These are phyloP conservation scores for Aspergillus sp. DNA, from an alignment of 2,329 filamentous ascomycete genomes.

Conservation along the genomic window DNA sequence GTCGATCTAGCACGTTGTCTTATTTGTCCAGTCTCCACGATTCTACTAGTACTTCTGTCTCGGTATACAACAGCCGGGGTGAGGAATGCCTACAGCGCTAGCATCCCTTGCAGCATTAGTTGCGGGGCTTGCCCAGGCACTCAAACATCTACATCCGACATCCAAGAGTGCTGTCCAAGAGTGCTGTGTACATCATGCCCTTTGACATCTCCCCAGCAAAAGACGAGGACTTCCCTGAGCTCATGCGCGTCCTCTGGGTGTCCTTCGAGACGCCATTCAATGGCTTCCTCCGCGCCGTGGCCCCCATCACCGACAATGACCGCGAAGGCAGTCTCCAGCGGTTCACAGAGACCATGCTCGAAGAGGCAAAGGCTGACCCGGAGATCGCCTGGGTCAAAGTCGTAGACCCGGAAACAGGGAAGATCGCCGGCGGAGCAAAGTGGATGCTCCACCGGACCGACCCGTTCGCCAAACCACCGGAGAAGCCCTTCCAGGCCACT, in stretches of 20 bases:
- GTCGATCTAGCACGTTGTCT: too few species aligned
- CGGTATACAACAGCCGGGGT: too few species aligned
- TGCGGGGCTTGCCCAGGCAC: too few species aligned
- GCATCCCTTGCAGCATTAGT: too few species aligned
- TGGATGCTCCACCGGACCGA: conserved; percentile 23
- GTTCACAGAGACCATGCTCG: conserved; percentile 10
- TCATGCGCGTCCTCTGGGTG: conserved; percentile 6
- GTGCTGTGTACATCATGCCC: too few species aligned
- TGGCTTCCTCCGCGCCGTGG: conserved; percentile 18
- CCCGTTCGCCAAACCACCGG: conserved; percentile 12
- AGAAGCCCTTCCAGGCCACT: conserved; percentile 9
- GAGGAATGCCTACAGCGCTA: too few species aligned
- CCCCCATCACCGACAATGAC: conserved; percentile 17
- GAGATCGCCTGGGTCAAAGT: conserved; percentile 23
- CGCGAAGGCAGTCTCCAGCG: conserved; percentile 14
- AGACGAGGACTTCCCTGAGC: conserved; percentile 7
- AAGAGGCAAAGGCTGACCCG: conserved; percentile 17
- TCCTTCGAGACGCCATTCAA: conserved; percentile 14
- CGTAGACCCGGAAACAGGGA: conserved; percentile 19
- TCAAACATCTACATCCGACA: too few species aligned
- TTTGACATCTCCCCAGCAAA: not conserved
- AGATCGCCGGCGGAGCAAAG: conserved; percentile 17
- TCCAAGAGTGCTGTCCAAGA: too few species aligned
- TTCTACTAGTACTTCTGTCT: too few species aligned
- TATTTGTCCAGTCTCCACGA: too few species aligned